Percentiles rank a stretch among this genome's conserved stretches.
Evolutionary conservation across 1,139 yeast genomes (phyloP).

Genomic region (Arxiozyma slooffiae): DNA sequence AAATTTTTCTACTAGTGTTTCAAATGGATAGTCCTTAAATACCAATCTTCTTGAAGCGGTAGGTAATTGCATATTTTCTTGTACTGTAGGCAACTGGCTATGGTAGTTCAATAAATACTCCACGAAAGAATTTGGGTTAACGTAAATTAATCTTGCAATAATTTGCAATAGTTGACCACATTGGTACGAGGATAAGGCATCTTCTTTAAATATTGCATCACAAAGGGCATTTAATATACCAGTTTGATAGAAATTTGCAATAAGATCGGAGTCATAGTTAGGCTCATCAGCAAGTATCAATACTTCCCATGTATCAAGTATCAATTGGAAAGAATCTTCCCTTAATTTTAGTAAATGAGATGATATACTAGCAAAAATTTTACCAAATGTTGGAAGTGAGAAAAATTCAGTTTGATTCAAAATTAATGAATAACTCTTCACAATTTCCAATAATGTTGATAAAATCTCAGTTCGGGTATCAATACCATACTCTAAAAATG

Average conservation of each 20-base stretch:
- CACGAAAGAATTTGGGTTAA: conserved; percentile 40
- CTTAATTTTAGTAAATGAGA: conserved; percentile 53
- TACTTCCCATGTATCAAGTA: conserved; percentile 53
- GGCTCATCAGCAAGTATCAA: conserved; percentile 28
- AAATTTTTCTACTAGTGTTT: conserved; percentile 23
- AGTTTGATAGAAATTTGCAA: conserved; percentile 22
- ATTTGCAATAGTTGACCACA: conserved; percentile 44
- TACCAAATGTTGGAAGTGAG: conserved; percentile 29
- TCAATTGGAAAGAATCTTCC: conserved; percentile 55
- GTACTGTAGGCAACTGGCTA: conserved; percentile 15
- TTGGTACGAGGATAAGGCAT: conserved; percentile 26
- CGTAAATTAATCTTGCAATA: conserved; percentile 45
- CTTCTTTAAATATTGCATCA: conserved; percentile 25
- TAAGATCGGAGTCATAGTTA: conserved; percentile 16
- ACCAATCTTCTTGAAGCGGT: conserved; percentile 18
- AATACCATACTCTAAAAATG: conserved; percentile 36
- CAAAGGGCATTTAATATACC: conserved; percentile 22
- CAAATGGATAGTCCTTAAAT: conserved; percentile 20
- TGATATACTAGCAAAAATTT: conserved; percentile 45
- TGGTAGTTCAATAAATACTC: conserved; percentile 30
- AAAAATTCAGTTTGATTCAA: conserved; percentile 40
- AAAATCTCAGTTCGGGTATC: conserved; percentile 66
- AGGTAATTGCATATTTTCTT: conserved; percentile 19
- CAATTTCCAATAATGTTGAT: conserved; percentile 54
- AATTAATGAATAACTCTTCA: conserved; percentile 62